phyloP scores from a whole-genome alignment of 1,139 yeast species.

The Zygosaccharomyces pseudobailii region DNA sequence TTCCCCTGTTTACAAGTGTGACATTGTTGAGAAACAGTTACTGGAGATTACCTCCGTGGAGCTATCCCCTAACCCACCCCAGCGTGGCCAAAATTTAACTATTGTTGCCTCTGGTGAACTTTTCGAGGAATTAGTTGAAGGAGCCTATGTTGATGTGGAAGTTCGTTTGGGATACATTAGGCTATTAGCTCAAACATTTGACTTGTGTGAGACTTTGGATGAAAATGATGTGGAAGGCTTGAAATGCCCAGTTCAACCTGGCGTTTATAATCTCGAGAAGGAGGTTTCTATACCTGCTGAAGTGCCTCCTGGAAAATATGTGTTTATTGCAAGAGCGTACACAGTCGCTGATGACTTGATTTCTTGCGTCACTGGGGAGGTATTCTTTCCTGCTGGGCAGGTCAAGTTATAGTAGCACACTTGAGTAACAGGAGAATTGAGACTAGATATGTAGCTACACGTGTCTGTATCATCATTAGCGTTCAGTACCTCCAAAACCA shows the following conservation, averaged over 20 bases:
- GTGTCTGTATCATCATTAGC: not conserved
- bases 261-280: constrained; percentile 61
- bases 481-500: not conserved
- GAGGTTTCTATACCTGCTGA: constrained; percentile 81
- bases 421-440: not conserved
- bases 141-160: constrained; percentile 90
- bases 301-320: constrained; percentile 92
- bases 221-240: constrained; percentile 63
- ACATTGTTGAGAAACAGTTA: constrained; percentile 55
- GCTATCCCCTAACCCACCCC: constrained; percentile 83
- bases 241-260: constrained; percentile 71
- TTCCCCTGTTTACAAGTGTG: constrained; percentile 80
- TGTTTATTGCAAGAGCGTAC: constrained; percentile 83
- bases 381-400: constrained; percentile 47
- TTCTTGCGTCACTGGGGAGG: constrained; percentile 79
- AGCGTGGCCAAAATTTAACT: constrained; percentile 71
- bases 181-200: constrained; percentile 78
- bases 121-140: constrained; percentile 55
- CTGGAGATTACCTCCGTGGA: constrained; percentile 56
- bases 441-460: not conserved
- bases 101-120: constrained; percentile 69
- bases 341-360: constrained; percentile 75
- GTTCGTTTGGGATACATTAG: constrained; percentile 90
- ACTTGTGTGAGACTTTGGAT: constrained; percentile 79
- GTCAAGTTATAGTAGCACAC: not conserved